Percentiles rank a stretch among this genome's conserved stretches.
Evolutionary conservation across 148 eudicot genomes (phyloP).

Genomic region (Silene conica): DNA sequence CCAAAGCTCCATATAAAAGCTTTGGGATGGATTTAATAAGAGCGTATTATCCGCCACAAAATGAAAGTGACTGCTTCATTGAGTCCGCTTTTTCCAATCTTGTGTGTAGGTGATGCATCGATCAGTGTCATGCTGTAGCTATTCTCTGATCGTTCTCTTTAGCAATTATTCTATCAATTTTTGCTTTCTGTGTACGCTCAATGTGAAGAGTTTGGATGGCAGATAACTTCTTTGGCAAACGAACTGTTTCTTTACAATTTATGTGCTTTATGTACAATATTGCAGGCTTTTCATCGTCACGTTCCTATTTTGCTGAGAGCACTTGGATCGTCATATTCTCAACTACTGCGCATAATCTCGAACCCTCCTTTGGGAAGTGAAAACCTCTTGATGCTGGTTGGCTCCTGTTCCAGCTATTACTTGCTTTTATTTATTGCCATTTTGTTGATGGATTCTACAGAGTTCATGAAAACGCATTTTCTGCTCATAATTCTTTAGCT

Average conservation of each 20-base stretch:
- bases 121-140: slow-evolving; percentile 2
- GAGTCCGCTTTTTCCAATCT: background rate
- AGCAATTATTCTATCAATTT: background rate
- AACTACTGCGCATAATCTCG: slow-evolving; percentile 73
- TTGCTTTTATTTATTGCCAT: slow-evolving; percentile 1
- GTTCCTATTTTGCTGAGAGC: slow-evolving; percentile 70
- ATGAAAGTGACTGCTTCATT: background rate
- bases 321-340: slow-evolving; percentile 67
- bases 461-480: background rate
- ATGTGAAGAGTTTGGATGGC: background rate
- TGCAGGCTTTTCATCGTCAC: slow-evolving; percentile 93
- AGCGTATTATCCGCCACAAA: background rate
- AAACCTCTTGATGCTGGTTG: slow-evolving; percentile 76
- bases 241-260: background rate
- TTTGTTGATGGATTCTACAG: background rate
- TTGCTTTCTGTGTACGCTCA: slow-evolving; percentile 2
- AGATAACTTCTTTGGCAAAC: background rate
- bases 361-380: slow-evolving; percentile 93
- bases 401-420: slow-evolving; percentile 2
- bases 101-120: background rate
- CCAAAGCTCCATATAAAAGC: too few species aligned
- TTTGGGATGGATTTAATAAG: too few species aligned
- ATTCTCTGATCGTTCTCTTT: background rate
- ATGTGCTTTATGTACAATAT: slow-evolving; percentile 1
- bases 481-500: background rate